These are phyloP conservation scores for Lenwebbia sp. DNA, from an alignment of 345 rosid genomes.

Conservation along the genomic window DNA sequence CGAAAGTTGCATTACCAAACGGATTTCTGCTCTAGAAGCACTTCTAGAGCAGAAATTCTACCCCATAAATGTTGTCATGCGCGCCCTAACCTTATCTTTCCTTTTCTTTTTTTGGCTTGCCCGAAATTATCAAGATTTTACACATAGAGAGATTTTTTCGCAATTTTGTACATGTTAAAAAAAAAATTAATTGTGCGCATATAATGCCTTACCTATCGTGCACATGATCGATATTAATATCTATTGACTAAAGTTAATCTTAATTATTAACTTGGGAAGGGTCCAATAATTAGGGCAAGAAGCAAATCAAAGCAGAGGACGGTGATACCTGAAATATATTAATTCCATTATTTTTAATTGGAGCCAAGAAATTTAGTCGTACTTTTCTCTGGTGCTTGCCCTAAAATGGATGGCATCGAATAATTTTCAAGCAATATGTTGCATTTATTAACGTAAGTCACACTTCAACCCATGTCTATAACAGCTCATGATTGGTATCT, in stretches of 20 bases:
- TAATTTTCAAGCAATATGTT: not conserved
- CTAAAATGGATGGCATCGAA: not conserved
- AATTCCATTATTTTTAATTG: not conserved
- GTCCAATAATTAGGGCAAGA: not conserved
- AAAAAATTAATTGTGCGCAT: not conserved
- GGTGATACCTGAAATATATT: not conserved
- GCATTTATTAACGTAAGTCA: not conserved
- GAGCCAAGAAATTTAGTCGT: not conserved
- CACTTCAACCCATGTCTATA: not conserved
- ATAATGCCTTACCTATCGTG: not conserved
- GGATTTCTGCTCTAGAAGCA: too few relatives aligned
- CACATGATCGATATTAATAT: not conserved
- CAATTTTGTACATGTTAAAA: not conserved
- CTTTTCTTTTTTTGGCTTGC: not conserved
- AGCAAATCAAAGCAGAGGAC: not conserved
- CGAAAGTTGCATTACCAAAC: too few relatives aligned
- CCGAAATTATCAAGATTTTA: not conserved
- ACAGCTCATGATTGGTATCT: not conserved
- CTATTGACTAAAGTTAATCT: not conserved
- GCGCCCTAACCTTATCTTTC: too few relatives aligned
- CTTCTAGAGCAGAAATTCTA: too few relatives aligned
- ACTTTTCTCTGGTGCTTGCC: not conserved
- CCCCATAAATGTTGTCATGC: too few relatives aligned
- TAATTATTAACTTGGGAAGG: not conserved
- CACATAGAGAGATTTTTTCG: not conserved